Evolutionary conservation across 1,284 basidiomycete genomes (phyloP), one percentile per base, ranked within the genome.

Genomic region (Xerocomus amazonicus): DNA sequence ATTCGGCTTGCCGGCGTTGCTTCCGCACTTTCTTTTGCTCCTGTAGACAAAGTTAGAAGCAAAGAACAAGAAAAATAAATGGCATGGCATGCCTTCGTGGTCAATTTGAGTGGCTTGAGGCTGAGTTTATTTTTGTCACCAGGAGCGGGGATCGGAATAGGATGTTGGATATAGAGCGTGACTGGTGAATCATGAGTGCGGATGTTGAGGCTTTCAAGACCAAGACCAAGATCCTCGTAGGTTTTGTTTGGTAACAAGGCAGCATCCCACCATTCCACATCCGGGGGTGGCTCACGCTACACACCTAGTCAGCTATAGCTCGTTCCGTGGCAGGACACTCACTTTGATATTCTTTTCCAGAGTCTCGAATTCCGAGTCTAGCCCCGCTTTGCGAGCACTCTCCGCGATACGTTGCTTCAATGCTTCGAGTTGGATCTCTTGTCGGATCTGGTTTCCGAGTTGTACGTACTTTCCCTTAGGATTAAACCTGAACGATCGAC

Each of bases 1-100:
- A 70, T 62, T 95, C 93, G 10, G 89, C 90, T 59, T 91, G 86
- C 33, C 96, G 80, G 43, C 90, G 78, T 65, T 95, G 84, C 65
- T 92, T 87, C 53, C 96, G 75, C 84, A 97, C 88, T 79, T 99
- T 99, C 83, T 96, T 97, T 78, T 90, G 87, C 68, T 99, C 96
- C 81, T 90, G 57, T 44, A 63, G 33, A 32, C 13, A 14, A 51
- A 2, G 40, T 62, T 8, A 61, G 48, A 35, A 53, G n/a, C 16
- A 1, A 41, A 27, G 23, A 19, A 35, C 9, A 12, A 13, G 26
- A 23, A 51, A 42, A 1, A 46, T 31, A 32, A 31, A 31, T 12
- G 6, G 8, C 8, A 19, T 26, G 9, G 45, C 70, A 6, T 31
- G 76, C 86, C 80, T 89, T 93, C 71, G 87, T 90, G 6, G 94